Evolutionary conservation across 768 basidiomycete species (phyloP).

Genomic region (Aureoboletus auriporus): DNA sequence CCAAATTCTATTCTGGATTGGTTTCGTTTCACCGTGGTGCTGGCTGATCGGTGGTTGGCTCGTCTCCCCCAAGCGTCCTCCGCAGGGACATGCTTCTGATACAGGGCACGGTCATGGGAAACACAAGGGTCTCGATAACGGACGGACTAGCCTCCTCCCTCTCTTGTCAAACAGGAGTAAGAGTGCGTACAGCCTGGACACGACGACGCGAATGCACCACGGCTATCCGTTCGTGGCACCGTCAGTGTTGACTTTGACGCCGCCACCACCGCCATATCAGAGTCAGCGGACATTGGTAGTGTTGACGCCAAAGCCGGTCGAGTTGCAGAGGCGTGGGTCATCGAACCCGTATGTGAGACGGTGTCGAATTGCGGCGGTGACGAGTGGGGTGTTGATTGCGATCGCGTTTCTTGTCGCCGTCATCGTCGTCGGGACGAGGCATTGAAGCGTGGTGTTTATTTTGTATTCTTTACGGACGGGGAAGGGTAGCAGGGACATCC

Average conservation of each 20-base stretch:
- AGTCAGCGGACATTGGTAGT: slow-evolving; percentile 16
- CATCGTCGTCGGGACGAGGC: slow-evolving; percentile 28
- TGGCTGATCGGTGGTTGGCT: slow-evolving; percentile 81
- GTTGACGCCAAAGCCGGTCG: slow-evolving; percentile 17
- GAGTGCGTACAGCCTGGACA: slow-evolving; percentile 41
- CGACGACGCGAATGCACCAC: slow-evolving; percentile 40
- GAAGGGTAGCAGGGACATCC: background rate
- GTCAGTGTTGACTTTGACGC: slow-evolving; percentile 34
- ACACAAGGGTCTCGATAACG: slow-evolving; percentile 34
- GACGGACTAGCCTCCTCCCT: slow-evolving; percentile 34
- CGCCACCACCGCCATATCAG: slow-evolving; percentile 21
- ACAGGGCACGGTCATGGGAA: slow-evolving; percentile 7
- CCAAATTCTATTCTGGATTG: slow-evolving; percentile 69
- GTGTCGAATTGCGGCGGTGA: slow-evolving; percentile 59
- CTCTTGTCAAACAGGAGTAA: slow-evolving; percentile 36
- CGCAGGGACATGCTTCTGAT: slow-evolving; percentile 11
- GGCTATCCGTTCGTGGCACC: slow-evolving; percentile 62
- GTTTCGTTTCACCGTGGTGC: slow-evolving; percentile 67
- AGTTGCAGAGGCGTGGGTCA: slow-evolving; percentile 4
- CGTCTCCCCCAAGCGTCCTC: slow-evolving; percentile 21
- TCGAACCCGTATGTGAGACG: slow-evolving; percentile 38
- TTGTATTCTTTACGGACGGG: background rate
- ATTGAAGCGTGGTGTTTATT: background rate
- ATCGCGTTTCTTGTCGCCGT: slow-evolving; percentile 50
- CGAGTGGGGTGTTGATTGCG: slow-evolving; percentile 47